A percentile compares a stretch with the other conserved stretches of the same genome.
Evolutionary conservation across 2,329 filamentous ascomycete genomes (phyloP).

Genomic region (Podosphaera leucotricha): DNA sequence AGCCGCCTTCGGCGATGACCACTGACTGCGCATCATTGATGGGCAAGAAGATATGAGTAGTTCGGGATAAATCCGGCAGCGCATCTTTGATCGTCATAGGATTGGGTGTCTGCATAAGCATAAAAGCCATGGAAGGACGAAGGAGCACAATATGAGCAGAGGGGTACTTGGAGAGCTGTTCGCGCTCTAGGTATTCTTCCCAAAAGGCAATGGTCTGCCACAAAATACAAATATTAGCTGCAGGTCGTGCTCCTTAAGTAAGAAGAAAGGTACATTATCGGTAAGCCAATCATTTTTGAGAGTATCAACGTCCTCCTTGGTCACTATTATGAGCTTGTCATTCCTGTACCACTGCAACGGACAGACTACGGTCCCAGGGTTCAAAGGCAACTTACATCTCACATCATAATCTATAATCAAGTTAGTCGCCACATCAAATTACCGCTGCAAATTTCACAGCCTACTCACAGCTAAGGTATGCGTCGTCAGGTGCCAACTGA

Average conservation of each 20-base stretch:
- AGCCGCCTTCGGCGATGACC: conserved; percentile 61
- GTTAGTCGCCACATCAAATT: conserved; percentile 2
- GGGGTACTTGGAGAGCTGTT: conserved; percentile 58
- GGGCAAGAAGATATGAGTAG: conserved; percentile 85
- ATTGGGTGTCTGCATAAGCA: conserved; percentile 54
- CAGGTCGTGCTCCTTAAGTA: neutral
- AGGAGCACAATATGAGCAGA: conserved; percentile 75
- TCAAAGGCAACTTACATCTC: conserved; percentile 24
- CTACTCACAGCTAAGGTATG: conserved; percentile 43
- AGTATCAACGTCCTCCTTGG: conserved; percentile 67
- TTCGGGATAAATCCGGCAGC: conserved; percentile 55
- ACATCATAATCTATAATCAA: conserved; percentile 33
- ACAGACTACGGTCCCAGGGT: too few relatives aligned
- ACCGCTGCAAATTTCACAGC: neutral
- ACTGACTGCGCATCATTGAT: conserved; percentile 73
- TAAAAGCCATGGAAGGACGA: conserved; percentile 76
- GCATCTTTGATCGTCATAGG: conserved; percentile 34
- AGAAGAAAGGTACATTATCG: conserved; percentile 43
- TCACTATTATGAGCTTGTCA: conserved; percentile 32
- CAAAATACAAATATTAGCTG: conserved; percentile 2
- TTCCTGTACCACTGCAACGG: neutral
- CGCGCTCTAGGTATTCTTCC: conserved; percentile 89
- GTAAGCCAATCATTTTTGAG: conserved; percentile 89
- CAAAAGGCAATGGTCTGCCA: conserved; percentile 83
- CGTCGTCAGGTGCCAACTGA: conserved; percentile 36